These are phyloP conservation scores for bread wheat (Triticum aestivum) DNA, from an alignment of 176 grass and related monocot genomes.

Conservation along the genomic window IWGSC_CS_RefSeq_v2.1 NC_057811.1:466404471-466404970, in stretches of 20 bases:
- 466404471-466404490: too few relatives aligned
- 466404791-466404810: conserved; percentile 18
- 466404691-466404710: not conserved
- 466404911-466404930: not conserved
- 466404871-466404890: not conserved
- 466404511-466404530: too few relatives aligned
- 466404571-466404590: not conserved
- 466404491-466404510: not conserved
- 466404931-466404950: not conserved
- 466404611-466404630: not conserved
- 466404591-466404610: not conserved
- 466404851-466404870: not conserved
- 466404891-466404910: not conserved
- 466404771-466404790: not conserved
- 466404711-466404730: not conserved
- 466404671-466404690: not conserved
- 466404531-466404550: not conserved
- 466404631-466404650: not conserved
- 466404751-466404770: not conserved
- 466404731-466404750: too few relatives aligned
- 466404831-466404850: not conserved
- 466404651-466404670: not conserved
- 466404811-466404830: not conserved
- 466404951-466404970: not conserved
- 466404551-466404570: not conserved